Evolutionary conservation across 2,329 filamentous ascomycete genomes (phyloP).

Genomic region (Lecanicillium sp.): DNA sequence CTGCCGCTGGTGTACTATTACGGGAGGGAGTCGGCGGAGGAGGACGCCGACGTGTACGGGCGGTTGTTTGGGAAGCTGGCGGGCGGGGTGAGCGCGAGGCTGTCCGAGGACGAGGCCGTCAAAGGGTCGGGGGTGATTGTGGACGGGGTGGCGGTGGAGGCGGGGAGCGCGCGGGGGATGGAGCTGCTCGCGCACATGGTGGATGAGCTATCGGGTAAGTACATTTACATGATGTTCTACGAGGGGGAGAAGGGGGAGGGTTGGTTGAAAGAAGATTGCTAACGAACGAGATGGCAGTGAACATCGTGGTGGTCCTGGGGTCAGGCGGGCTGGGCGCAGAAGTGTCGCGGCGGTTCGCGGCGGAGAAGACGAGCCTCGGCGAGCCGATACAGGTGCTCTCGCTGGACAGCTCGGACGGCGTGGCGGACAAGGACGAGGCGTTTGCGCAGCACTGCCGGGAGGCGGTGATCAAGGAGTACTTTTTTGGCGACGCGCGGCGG

Average conservation of each 20-base stretch:
- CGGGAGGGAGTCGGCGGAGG: slow-evolving; percentile 66
- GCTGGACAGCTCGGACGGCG: slow-evolving; percentile 80
- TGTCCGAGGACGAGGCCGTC: slow-evolving; percentile 68
- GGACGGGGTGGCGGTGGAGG: slow-evolving; percentile 69
- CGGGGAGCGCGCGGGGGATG: slow-evolving; percentile 59
- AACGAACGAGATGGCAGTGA: slow-evolving; percentile 57
- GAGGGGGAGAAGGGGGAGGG: background rate
- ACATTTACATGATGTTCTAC: too few species aligned
- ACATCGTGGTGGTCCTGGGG: slow-evolving; percentile 75
- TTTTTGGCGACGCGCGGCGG: slow-evolving; percentile 75
- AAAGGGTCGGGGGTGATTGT: slow-evolving; percentile 75
- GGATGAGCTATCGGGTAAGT: slow-evolving; percentile 46
- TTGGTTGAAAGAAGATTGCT: slow-evolving; percentile 4
- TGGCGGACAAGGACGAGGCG: slow-evolving; percentile 64
- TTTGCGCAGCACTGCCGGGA: slow-evolving; percentile 72
- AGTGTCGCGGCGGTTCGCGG: slow-evolving; percentile 62
- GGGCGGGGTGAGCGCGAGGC: slow-evolving; percentile 67
- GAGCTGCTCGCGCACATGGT: slow-evolving; percentile 76
- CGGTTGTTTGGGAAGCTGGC: slow-evolving; percentile 71
- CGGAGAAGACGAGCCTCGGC: slow-evolving; percentile 48
- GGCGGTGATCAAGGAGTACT: slow-evolving; percentile 81
- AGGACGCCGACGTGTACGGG: slow-evolving; percentile 67
- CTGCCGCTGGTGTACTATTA: slow-evolving; percentile 87
- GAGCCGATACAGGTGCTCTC: slow-evolving; percentile 70
- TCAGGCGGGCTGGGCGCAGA: slow-evolving; percentile 71